Conservation (phyloP, 2,329 filamentous ascomycete species). For the Didymella pinodella region DNA sequence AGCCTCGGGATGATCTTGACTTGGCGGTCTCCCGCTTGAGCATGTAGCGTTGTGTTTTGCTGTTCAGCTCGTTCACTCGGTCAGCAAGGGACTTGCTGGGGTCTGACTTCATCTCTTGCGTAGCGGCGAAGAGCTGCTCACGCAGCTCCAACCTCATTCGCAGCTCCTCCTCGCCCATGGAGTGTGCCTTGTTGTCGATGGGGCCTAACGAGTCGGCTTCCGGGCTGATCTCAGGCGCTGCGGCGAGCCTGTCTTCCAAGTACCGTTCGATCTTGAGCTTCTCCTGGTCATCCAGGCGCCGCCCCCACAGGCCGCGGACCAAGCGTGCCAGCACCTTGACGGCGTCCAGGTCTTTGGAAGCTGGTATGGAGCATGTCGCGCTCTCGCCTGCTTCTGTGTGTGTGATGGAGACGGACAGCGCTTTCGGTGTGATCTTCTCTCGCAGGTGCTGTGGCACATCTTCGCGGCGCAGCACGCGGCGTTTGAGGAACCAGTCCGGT, state of each 20-base stretch:
- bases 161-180: slow-evolving; percentile 20
- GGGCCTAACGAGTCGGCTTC: slow-evolving; percentile 7
- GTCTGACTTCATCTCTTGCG: slow-evolving; percentile 25
- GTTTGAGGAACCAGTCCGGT: slow-evolving; percentile 64
- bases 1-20: slow-evolving; percentile 20
- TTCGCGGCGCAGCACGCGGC: slow-evolving; percentile 58
- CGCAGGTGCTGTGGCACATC: slow-evolving; percentile 30
- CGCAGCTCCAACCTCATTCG: slow-evolving; percentile 14
- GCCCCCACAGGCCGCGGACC: slow-evolving; percentile 35
- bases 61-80: slow-evolving; percentile 22
- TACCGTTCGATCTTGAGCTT: slow-evolving; percentile 35
- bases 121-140: slow-evolving; percentile 16
- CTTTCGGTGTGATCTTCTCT: slow-evolving; percentile 19
- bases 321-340: slow-evolving; percentile 36
- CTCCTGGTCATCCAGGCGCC: slow-evolving; percentile 34
- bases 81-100: slow-evolving; percentile 24
- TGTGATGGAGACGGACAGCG: slow-evolving; percentile 36
- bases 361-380: slow-evolving; percentile 34
- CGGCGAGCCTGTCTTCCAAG: slow-evolving; percentile 25
- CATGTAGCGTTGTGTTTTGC: slow-evolving; percentile 27
- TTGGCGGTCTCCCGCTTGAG: slow-evolving; percentile 29
- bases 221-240: neutral
- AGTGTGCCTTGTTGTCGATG: slow-evolving; percentile 16
- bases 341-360: slow-evolving; percentile 29
- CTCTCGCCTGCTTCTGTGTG: slow-evolving; percentile 38